Evolutionary conservation across 176 grass and related monocot genomes (phyloP), one percentile per base, ranked within the genome.

Genomic region (Thalia dealbata): DNA sequence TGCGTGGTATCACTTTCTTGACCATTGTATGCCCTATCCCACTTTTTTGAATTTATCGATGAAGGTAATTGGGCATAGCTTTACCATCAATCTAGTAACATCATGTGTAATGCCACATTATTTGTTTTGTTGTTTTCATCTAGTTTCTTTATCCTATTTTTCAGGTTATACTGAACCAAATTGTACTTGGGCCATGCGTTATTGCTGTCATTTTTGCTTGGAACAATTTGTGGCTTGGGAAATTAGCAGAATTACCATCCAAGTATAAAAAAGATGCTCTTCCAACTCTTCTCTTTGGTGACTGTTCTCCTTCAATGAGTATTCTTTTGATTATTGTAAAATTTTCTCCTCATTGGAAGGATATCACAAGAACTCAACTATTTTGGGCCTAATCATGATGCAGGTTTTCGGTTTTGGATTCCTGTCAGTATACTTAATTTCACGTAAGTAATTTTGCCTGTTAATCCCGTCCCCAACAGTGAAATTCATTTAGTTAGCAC

Each of bases 331-430:
- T 15, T 30, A 29, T 29, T 51, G 7, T 52, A 28, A n/a, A 12
- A 10, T 56, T n/a, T 14, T 5, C 54, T 38, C 15, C 32, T 0
- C 12, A 38, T 38, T 38, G 1, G 32, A 38, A 62, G 23, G 42
- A 27, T 26, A 16, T 16, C n/a, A 46, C 23, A 46, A 62, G 15
- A 45, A 50, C 14, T 73, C 26, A 44, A 19, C 56, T 46, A 63
- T 44, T 75, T 28, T 3, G 6, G 46, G 58, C 14, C 62, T 58
- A 24, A 26, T 75, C 55, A 2, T 50, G 13, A 26, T 80, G 56
- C 87, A 99, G 95, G 95, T 26, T 99, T 93, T 73, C 93, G 80
- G 73, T 99, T 99, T 75, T 93, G 95, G 95, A 84, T 99, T 78
- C 95, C 95, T 44, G 95, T 93, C 75, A 84, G 87, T 6, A 27